These are phyloP conservation scores for Eucalyptus tenuipes DNA, from an alignment of 345 rosid species.

Conservation along the genomic window DNA sequence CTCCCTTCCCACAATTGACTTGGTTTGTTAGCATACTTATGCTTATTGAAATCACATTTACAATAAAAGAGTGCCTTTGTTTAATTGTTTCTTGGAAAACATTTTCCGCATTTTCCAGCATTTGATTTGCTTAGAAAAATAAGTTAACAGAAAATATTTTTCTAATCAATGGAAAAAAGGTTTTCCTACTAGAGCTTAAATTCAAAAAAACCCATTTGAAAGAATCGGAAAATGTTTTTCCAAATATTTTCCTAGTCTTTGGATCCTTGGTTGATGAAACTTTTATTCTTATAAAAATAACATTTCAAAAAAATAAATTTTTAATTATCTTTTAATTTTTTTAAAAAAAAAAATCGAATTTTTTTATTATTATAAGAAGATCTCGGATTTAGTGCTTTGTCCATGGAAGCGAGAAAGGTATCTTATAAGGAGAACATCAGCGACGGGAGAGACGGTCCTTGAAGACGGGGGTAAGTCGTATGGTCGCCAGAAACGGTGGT, in stretches of 20 bases:
- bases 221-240: no score
- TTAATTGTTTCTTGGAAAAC: rapidly evolving
- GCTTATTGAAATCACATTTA: not conserved
- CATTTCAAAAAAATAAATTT: no score
- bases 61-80: no score
- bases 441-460: not conserved
- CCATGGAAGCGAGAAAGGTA: not conserved
- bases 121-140: no score
- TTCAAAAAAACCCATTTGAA: rapidly evolving
- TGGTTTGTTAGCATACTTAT: not conserved
- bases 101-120: not conserved
- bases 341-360: no score
- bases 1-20: not conserved
- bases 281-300: no score
- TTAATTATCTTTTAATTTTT: no score
- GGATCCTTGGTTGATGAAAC: no score
- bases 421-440: not conserved
- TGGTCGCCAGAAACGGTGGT: not conserved
- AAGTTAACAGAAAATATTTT: rapidly evolving
- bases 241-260: no score
- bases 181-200: rapidly evolving
- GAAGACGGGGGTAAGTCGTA: no score
- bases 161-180: rapidly evolving
- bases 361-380: not conserved
- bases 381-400: not conserved